A percentile compares a stretch with the other conserved stretches of the same genome.
Evolutionary conservation across 768 basidiomycete genomes (phyloP).

Genomic region (Trametes punicea): DNA sequence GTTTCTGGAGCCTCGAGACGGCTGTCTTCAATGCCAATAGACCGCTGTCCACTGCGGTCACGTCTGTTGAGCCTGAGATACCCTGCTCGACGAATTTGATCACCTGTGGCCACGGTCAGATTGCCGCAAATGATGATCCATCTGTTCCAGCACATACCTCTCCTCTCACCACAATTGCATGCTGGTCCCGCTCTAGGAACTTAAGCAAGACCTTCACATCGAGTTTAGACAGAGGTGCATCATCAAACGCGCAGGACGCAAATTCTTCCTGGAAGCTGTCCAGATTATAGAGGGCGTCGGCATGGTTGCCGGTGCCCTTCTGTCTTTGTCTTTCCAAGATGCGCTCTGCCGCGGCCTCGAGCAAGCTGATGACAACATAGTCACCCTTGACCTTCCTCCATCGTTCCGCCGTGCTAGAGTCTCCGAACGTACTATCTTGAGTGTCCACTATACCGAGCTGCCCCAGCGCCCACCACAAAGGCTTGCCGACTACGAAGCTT

Average conservation of each 20-base stretch:
- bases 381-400: slow-evolving; percentile 65
- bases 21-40: slow-evolving; percentile 78
- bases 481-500: slow-evolving; percentile 68
- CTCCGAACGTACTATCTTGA: slow-evolving; percentile 43
- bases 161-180: slow-evolving; percentile 57
- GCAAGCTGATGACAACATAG: slow-evolving; percentile 62
- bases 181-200: slow-evolving; percentile 76
- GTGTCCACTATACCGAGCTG: slow-evolving; percentile 67
- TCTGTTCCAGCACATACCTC: slow-evolving; percentile 45
- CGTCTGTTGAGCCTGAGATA: slow-evolving; percentile 38
- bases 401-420: slow-evolving; percentile 39
- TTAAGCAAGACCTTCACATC: slow-evolving; percentile 72
- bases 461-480: slow-evolving; percentile 84
- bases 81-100: slow-evolving; percentile 68
- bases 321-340: slow-evolving; percentile 44
- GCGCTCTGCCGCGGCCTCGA: slow-evolving; percentile 64
- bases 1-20: slow-evolving; percentile 59
- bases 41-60: slow-evolving; percentile 80
- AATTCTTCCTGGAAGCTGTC: slow-evolving; percentile 63
- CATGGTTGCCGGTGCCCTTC: slow-evolving; percentile 42
- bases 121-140: neutral
- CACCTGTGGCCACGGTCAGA: slow-evolving; percentile 42
- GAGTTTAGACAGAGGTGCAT: slow-evolving; percentile 47
- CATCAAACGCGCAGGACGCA: slow-evolving; percentile 39
- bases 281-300: slow-evolving; percentile 59